Evolutionary conservation across 345 rosid genomes (phyloP), one percentile per base, ranked within the genome.

Genomic region (Pistacia integerrima): DNA sequence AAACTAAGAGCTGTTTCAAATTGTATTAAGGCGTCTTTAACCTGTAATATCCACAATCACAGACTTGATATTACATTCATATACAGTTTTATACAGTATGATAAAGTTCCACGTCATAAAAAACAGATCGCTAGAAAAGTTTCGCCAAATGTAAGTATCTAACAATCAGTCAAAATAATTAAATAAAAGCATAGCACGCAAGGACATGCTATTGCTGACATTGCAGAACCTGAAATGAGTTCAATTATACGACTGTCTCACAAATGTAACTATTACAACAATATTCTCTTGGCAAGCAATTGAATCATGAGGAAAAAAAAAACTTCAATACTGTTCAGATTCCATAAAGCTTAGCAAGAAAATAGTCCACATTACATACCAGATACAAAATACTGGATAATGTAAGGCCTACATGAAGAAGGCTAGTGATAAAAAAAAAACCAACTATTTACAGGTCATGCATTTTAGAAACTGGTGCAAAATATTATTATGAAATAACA

Each of bases 1-100:
- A 96, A 81, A 80, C 77, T 89, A 75, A 93, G 87, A 16, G 97
- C 97, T 16, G 84, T 89, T 77, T 96, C 98, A 86, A 93, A 96
- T 82, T 87, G 91, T 61, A 78, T 68, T 75, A 96, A 82, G 64
- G 97, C 97, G 80, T 96, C 98, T 82, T 87, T 96, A 59, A 96
- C 97, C 97, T 93, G 89, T 70, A 82, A 85, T 64, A 76, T 25
- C 67, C 57, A 72, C 55, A 54, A 41, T 41, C 8, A 41, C 41
- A 10, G 48, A 46, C 56, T 1, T 4, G 65, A 18, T 46, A 67
- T 58, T 16, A 67, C 4, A 73, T 49, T 25, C 69, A 54, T 52
- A 17, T n/a, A 38, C 46, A 41, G 46, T 41, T 5, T 41, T 41
- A 55, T 22, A 64, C 25, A 35, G 2, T 54, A 66, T 62, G 5